Conservation (phyloP, 768 basidiomycete species). For the Porpolomopsis calyptriformis region DNA sequence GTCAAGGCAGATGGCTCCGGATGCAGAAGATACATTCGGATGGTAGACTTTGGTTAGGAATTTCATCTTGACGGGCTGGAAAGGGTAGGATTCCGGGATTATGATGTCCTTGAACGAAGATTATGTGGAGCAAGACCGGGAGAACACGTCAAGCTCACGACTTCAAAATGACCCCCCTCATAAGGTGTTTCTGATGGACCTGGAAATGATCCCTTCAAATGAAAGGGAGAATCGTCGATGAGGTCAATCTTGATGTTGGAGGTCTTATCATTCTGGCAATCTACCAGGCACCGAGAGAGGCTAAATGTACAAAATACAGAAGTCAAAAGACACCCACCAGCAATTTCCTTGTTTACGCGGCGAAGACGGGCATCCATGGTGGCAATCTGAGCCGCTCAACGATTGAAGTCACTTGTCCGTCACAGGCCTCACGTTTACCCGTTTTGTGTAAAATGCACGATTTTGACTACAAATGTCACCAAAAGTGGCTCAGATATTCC, state of each 20-base stretch:
- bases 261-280: slow-evolving; percentile 92
- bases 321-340: slow-evolving; percentile 37
- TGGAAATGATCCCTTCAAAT: slow-evolving; percentile 82
- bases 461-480: too few relatives aligned
- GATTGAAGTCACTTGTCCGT: too few relatives aligned
- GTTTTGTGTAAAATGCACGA: too few relatives aligned
- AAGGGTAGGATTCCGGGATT: slow-evolving; percentile 85
- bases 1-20: slow-evolving; percentile 91
- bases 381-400: neutral
- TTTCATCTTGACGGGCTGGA: slow-evolving; percentile 96
- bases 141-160: slow-evolving; percentile 44
- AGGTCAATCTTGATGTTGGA: slow-evolving; percentile 81
- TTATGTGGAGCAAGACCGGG: neutral
- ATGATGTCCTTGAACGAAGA: slow-evolving; percentile 60
- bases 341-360: slow-evolving; percentile 89
- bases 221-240: slow-evolving; percentile 82
- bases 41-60: slow-evolving; percentile 96
- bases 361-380: slow-evolving; percentile 81
- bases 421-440: too few relatives aligned
- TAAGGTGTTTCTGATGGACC: slow-evolving; percentile 93
- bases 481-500: too few relatives aligned
- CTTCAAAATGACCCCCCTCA: slow-evolving; percentile 82
- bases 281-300: slow-evolving; percentile 28
- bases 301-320: slow-evolving; percentile 3
- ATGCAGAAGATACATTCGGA: slow-evolving; percentile 89